Percentiles rank a stretch among this genome's conserved stretches.
phyloP scores from a whole-genome alignment of 2,329 filamentous ascomycete genomes.

The Aspergillus quadricinctus region DNA sequence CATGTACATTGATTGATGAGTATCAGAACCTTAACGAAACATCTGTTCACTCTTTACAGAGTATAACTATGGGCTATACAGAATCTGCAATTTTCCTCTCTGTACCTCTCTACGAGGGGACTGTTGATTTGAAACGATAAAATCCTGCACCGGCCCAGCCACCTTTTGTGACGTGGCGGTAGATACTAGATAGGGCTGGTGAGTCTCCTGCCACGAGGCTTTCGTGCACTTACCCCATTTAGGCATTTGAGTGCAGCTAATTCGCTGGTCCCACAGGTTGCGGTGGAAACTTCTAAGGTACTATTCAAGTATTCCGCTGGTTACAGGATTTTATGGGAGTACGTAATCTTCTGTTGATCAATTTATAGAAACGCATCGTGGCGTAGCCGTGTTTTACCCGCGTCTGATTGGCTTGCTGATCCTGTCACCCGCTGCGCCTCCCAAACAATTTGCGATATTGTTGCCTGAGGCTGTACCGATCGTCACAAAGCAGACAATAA shows the following conservation, averaged over 20 bases:
- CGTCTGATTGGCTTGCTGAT: slow-evolving; percentile 14
- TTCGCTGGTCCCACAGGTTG: slow-evolving; percentile 1
- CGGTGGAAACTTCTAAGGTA: slow-evolving; percentile 13
- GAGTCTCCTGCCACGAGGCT: slow-evolving; percentile 10
- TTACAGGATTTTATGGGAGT: neutral
- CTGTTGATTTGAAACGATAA: slow-evolving; percentile 5
- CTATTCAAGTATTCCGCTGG: too few relatives aligned
- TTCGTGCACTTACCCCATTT: neutral
- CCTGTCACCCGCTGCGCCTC: neutral
- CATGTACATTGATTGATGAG: neutral
- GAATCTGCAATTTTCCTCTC: too few relatives aligned
- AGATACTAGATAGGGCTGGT: too few relatives aligned
- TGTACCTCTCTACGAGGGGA: neutral
- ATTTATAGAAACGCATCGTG: slow-evolving; percentile 19
- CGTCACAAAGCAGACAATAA: neutral
- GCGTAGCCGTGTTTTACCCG: slow-evolving; percentile 6
- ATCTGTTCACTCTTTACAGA: neutral
- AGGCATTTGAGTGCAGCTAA: slow-evolving; percentile 4
- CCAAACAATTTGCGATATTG: neutral
- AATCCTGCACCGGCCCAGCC: slow-evolving; percentile 7
- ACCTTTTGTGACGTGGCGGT: slow-evolving; percentile 14
- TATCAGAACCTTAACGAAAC: neutral
- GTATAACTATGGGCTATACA: too few relatives aligned
- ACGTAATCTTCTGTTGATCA: neutral
- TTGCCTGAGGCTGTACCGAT: neutral